Evolutionary conservation across 1,284 basidiomycete species (phyloP).

Genomic region (Pyrrhoderma lamaoense): DNA sequence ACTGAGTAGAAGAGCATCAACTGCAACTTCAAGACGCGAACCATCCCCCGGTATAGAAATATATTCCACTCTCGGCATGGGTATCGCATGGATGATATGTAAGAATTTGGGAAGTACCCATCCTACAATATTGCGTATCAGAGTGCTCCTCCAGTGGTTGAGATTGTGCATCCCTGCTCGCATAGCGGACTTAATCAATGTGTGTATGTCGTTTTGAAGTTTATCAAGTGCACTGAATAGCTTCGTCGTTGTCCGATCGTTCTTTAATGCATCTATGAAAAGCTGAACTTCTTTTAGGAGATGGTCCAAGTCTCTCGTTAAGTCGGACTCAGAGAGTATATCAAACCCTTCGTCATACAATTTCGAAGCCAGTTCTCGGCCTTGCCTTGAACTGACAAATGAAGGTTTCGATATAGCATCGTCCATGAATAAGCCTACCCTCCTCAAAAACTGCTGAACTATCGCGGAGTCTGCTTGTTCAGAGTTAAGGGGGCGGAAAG

Average conservation of each 20-base stretch:
- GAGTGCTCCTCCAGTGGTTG: slow-evolving; percentile 22
- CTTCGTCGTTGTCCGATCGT: slow-evolving; percentile 32
- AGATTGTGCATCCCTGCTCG: slow-evolving; percentile 18
- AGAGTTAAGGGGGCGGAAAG: slow-evolving; percentile 23
- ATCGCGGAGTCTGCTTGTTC: slow-evolving; percentile 7
- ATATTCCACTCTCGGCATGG: slow-evolving; percentile 40
- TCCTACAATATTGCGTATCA: slow-evolving; percentile 30
- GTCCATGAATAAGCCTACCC: slow-evolving; percentile 32
- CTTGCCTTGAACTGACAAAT: slow-evolving; percentile 30
- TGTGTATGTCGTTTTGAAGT: slow-evolving; percentile 25
- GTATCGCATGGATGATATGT: slow-evolving; percentile 30
- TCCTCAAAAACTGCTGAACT: slow-evolving; percentile 27
- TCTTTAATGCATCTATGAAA: slow-evolving; percentile 28
- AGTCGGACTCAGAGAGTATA: slow-evolving; percentile 23
- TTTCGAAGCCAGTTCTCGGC: slow-evolving; percentile 26
- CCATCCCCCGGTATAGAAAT: slow-evolving; percentile 23
- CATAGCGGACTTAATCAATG: slow-evolving; percentile 19
- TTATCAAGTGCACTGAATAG: slow-evolving; percentile 29
- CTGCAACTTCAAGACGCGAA: slow-evolving; percentile 28
- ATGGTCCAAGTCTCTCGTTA: slow-evolving; percentile 25
- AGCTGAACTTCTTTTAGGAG: slow-evolving; percentile 29
- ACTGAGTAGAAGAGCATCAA: slow-evolving; percentile 34
- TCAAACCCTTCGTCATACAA: slow-evolving; percentile 33
- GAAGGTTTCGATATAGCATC: slow-evolving; percentile 30
- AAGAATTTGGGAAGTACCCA: slow-evolving; percentile 38